Percentiles rank a stretch among this genome's conserved stretches.
These are phyloP conservation scores for Boechera stricta DNA, from an alignment of 345 rosid species.

Conservation along the genomic window DNA sequence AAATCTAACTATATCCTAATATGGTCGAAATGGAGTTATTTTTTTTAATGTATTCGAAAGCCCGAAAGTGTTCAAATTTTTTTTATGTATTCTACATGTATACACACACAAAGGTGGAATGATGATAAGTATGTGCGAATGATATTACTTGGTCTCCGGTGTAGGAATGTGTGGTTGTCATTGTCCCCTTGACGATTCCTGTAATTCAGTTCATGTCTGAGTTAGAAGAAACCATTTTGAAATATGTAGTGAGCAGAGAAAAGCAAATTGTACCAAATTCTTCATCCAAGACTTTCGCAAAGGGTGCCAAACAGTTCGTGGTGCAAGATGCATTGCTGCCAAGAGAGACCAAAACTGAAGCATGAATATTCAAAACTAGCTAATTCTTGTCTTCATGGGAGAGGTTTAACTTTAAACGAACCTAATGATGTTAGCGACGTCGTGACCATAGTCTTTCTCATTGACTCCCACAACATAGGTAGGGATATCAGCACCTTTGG, in stretches of 20 bases:
- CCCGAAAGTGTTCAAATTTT: no score
- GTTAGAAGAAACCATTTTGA: conserved; percentile 4
- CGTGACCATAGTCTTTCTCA: conserved; percentile 76
- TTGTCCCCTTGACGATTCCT: conserved; percentile 98
- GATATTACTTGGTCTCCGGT: conserved; percentile 90
- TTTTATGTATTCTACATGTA: neutral
- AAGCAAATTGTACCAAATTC: conserved; percentile 68
- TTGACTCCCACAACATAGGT: conserved; percentile 96
- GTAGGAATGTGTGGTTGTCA: conserved; percentile 99
- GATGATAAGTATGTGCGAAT: neutral
- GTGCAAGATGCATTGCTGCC: conserved; percentile 98
- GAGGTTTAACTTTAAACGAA: conserved; percentile 36
- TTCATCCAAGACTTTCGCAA: conserved; percentile 87
- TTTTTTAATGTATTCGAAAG: no score
- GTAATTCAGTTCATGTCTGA: conserved; percentile 32
- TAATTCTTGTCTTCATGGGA: neutral
- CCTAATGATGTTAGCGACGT: conserved; percentile 88
- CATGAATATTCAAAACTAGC: neutral
- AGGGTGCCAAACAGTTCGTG: conserved; percentile 95
- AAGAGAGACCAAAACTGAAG: conserved; percentile 9
- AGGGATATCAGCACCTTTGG: conserved; percentile 98
- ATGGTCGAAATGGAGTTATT: no score
- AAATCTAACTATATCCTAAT: no score
- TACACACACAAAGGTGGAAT: neutral
- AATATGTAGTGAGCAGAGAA: neutral